Conservation (phyloP, 2,329 filamentous ascomycete genomes). For the Apiospora hydei region DNA sequence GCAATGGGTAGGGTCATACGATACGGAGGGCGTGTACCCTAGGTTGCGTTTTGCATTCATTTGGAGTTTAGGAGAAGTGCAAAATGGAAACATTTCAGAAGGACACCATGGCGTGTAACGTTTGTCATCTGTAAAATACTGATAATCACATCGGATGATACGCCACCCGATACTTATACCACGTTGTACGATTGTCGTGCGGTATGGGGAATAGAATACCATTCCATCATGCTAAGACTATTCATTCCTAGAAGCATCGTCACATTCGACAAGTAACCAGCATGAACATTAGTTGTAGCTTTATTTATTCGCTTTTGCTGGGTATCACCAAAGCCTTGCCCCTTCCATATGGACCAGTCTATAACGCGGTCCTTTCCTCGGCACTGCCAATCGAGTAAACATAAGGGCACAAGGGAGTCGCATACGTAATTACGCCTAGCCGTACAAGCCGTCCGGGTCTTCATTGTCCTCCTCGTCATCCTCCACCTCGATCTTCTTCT, state of each 20-base stretch:
- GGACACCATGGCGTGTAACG: neutral
- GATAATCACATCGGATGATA: no score
- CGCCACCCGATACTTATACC: neutral
- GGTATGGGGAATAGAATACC: neutral
- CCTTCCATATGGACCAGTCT: neutral
- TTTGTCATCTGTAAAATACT: neutral
- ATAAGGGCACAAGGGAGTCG: neutral
- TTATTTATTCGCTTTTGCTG: neutral
- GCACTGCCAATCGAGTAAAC: neutral
- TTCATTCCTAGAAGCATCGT: neutral
- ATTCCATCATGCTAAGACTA: neutral
- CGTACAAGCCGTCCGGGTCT: conserved; percentile 59
- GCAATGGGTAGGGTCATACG: neutral
- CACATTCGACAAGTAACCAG: neutral
- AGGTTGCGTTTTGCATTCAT: conserved; percentile 8
- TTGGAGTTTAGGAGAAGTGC: conserved; percentile 25
- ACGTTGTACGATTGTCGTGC: neutral
- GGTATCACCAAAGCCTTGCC: conserved; percentile 30
- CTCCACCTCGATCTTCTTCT: conserved; percentile 51
- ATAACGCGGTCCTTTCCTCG: neutral
- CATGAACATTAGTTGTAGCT: neutral
- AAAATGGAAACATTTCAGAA: neutral
- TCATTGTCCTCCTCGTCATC: conserved; percentile 61
- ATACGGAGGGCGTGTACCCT: neutral
- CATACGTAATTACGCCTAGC: conserved; percentile 33